A percentile compares a stretch with the other conserved stretches of the same genome.
phyloP scores from a whole-genome alignment of 1,284 basidiomycete genomes.

The Apiotrichum gracile region DNA sequence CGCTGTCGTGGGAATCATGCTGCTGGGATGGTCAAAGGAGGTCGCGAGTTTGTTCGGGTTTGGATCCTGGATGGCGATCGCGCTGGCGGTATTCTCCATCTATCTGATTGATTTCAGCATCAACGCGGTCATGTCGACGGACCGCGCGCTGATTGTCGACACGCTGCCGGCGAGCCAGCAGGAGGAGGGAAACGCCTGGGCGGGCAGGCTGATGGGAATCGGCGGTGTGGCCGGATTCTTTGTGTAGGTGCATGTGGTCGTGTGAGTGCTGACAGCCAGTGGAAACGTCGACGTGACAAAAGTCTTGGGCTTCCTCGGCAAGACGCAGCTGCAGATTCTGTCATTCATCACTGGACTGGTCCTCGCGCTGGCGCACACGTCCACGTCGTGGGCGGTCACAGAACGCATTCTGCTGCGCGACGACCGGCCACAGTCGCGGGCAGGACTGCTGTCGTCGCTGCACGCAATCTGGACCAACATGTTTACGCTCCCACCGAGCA shows the following conservation, averaged over 20 bases:
- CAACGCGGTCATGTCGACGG: conserved; percentile 60
- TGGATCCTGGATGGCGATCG: conserved; percentile 49
- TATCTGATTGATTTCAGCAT: conserved; percentile 88
- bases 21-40: conserved; percentile 76
- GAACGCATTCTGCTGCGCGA: conserved; percentile 65
- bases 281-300: conserved; percentile 67
- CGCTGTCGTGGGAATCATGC: conserved; percentile 66
- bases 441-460: conserved; percentile 31
- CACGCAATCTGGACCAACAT: conserved; percentile 61
- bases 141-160: conserved; percentile 51
- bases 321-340: conserved; percentile 70
- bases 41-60: conserved; percentile 60
- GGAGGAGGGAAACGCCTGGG: conserved; percentile 89
- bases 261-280: conserved; percentile 18
- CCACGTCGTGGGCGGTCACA: conserved; percentile 62
- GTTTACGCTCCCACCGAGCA: conserved; percentile 62
- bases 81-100: conserved; percentile 75
- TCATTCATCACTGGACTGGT: conserved; percentile 50
- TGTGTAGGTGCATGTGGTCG: conserved; percentile 51
- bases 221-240: conserved; percentile 81
- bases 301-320: conserved; percentile 61
- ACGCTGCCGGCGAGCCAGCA: conserved; percentile 60
- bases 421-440: conserved; percentile 44
- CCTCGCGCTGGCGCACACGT: conserved; percentile 48
- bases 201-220: conserved; percentile 75